Base-by-base conservation (phyloP, 163 green algal species). In the Botryococcus braunii region DNA sequence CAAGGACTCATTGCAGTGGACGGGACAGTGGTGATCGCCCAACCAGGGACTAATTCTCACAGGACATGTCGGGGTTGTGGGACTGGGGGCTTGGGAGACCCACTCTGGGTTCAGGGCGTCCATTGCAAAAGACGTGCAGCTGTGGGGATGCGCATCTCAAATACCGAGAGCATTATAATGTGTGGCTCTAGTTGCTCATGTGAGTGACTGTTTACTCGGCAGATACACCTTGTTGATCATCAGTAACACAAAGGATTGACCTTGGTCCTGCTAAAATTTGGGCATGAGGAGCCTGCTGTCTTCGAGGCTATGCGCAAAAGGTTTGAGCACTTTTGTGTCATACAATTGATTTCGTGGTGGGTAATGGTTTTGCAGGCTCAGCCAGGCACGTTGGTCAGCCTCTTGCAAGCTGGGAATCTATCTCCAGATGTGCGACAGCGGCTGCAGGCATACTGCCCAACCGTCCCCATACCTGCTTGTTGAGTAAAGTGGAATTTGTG, bases 371-470 rank as follows among this genome's bases (percentile, higher is more conserved):
- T 40, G 56, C 56, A 63, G 56, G 56, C 31, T 34, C 27, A 39
- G 7, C 56, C 56, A 37, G 56, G 56, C 27, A 37, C 23, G 56
- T 29, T 63, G 17, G 56, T 21, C 34, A 17, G 23, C 1, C 31
- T 63, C 29, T 21, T 63, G 56, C 56, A 63, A 35, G 41, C 27
- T 3, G n/a, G n/a, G n/a, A 63, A 34, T 13, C 47, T 69, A 27
- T 58, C 64, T 6, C 32, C 47, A 49, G 47, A 62, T 29, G 9
- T 47, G 32, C 64, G 62, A 49, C 64, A 69, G 64, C 48, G 50
- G 23, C 50, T 66, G 59, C 59, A 66, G 59, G 37, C 36, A 6
- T 66, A 50, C 8, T 66, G 59, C 17, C 59, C 48, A 34, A 66
- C 25, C n/a, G 35, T n/a, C n/a, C n/a, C n/a, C n/a, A n/a, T n/a